Base-by-base conservation (phyloP, 768 basidiomycete genomes). In the Pleurotus sapidus region DNA sequence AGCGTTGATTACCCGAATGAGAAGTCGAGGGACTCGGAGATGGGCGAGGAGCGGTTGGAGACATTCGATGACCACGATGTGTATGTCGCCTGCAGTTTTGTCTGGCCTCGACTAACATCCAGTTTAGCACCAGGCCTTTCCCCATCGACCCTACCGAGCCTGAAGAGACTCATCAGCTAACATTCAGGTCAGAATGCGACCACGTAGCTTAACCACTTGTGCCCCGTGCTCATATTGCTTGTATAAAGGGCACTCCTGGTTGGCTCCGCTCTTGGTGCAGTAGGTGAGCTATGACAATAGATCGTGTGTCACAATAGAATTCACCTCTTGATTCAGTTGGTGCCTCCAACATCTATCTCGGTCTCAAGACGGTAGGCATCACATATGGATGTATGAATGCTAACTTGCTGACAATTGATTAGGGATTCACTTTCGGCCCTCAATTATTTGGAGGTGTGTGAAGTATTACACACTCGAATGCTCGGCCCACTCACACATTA, bases 331-430 rank as follows among this genome's bases (percentile, higher is more conserved):
- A 14, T 18, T 9, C 39, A 66, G 80, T 86, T 24, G 78, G 81
- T 47, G 82, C 85, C 11, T 83, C 82, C 48, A 84, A 85, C 66
- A 81, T 88, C 58, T 87, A 88, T 66, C 80, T 87, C 18, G 84
- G 87, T 39, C 68, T 87, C 57, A 87, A 88, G 71, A 86, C 86
- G 1, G 86, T 54, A 25, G 20, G 18, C 46, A 20, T 8, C 9
- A 8, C 30, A 3, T 4, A 11, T 34, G 30, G 11, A 34, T 11
- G 30, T 34, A 7, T 34, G 30, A 34, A 34, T 11, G 30, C 0
- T 11, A 34, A 8, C 30, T 3, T 34, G 9, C 30, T 34, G 30
- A 34, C 30, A 54, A 12, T 4, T n/a, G 20, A 2, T 8, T 25
- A 54, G 51, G 51, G 51, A n/a, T 54, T 54, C 66, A 84, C 83